Conservation (phyloP, 192 early-diverging fungal genomes). For the Diversispora epigaea region DNA sequence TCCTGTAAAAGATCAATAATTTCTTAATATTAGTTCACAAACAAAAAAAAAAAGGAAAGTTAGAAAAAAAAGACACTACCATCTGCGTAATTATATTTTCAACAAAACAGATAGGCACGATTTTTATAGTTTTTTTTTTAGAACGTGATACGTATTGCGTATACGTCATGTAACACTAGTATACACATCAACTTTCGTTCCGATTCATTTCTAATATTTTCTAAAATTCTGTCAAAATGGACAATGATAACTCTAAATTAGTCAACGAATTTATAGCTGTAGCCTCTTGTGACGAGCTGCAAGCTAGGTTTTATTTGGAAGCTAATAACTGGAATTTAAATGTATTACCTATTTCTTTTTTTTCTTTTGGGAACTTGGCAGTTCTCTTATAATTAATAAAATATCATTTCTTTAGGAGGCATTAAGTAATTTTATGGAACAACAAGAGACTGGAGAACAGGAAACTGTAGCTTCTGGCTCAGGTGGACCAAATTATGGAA, state of each 20-base stretch:
- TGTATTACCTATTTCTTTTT: slow-evolving; percentile 38
- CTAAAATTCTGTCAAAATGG: too few relatives aligned
- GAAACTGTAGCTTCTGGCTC: too few relatives aligned
- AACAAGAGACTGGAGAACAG: too few relatives aligned
- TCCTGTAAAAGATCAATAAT: slow-evolving; percentile 41
- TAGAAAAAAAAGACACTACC: neutral
- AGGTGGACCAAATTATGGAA: too few relatives aligned
- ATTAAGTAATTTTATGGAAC: slow-evolving; percentile 68
- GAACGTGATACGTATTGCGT: too few relatives aligned
- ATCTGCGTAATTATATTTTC: neutral
- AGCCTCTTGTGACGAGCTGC: slow-evolving; percentile 51
- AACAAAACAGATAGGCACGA: too few relatives aligned
- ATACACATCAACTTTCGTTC: too few relatives aligned
- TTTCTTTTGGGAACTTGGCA: too few relatives aligned
- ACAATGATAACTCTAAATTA: slow-evolving; percentile 38
- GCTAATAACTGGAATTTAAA: slow-evolving; percentile 79
- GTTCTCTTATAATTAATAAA: too few relatives aligned
- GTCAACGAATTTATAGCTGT: slow-evolving; percentile 60
- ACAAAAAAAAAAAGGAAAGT: neutral
- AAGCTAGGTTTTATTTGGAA: slow-evolving; percentile 73
- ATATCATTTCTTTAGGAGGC: slow-evolving; percentile 48
- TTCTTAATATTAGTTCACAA: neutral
- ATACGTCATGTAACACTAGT: too few relatives aligned
- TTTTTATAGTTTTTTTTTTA: too few relatives aligned
- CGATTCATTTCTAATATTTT: too few relatives aligned